Base-by-base conservation (phyloP, 345 rosid genomes). In the Lepidium sativum region DNA sequence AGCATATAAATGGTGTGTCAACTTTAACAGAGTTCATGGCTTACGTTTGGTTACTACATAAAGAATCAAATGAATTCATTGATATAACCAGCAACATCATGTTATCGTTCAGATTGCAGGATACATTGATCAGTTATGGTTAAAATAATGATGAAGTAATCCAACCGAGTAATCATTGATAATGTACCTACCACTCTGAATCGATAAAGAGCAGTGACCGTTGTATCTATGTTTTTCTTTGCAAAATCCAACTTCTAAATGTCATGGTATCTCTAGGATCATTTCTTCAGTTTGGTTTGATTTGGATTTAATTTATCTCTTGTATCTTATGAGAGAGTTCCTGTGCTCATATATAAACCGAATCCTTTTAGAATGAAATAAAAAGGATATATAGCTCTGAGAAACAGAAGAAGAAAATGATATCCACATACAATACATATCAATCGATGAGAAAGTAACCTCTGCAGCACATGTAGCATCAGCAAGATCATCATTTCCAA, bases 161-260 rank as follows among this genome's bases (percentile, higher is more conserved):
- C 9, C 14, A 25, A 47, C 21, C 32, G 43, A 50, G 49, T 43
- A 47, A 14, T 27, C 17, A 38, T 13, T 66, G 31, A 15, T 54
- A 20, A 74, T 89, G 45, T 65, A 92, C 98, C 97, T 76, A 92
- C 73, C 98, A 87, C 84, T 34, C 92, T 87, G 54, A 89, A 94
- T 53, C 94, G 95, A 80, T 87, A 92, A 74, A 90, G 99, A 64
- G 97, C 96, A 68, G 97, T 90, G 33, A 90, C 85, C 16, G 86
- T 83, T 45, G 86, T 83, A 42, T 97, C 90, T 77, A 87, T 87
- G 78, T 94, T 96, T 82, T 90, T 90, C 85, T 94, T 86, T 17
- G 97, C 96, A 77, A 90, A 94, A 75, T 94, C 97, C 77, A 94
- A 77, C 83, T 86, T 94, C 76, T 90, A 84, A 72, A 94, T 89